Base-by-base conservation (phyloP, 805 yeast genomes). In the Hanseniaspora hatyaiensis region DNA sequence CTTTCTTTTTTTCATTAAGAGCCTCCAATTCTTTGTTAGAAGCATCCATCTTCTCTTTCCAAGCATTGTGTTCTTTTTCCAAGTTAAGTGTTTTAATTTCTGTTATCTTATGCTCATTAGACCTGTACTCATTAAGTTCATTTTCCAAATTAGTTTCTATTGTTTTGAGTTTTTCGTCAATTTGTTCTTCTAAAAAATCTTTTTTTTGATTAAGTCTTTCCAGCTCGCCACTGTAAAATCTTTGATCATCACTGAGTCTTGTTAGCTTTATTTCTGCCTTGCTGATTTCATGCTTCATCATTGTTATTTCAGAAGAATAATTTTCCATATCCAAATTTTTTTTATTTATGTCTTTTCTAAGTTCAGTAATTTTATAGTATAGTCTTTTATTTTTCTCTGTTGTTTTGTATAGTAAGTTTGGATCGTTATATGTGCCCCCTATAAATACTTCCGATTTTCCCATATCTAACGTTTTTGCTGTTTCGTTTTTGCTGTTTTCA, bases 301-400 rank as follows among this genome's bases (percentile, higher is more conserved):
- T 55, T 6, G 64, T 64, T 29, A 62, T 40, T n/a, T 36, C 30
- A 4, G 40, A 36, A n/a, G 28, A 23, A 8, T 36, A 36, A 18
- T 22, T 36, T 15, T 51, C 51, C 19, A 52, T 34, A 40, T 60
- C 59, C 31, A 56, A 52, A 16, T 59, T 60, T 29, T 59, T 55
- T 36, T 58, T 61, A 3, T 48, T 47, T n/a, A 61, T 59, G 2
- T 59, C 58, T 22, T 55, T 57, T 26, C 57, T 55, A 16, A 57
- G 53, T 37, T 53, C 56, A 29, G 55, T 51, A 5, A 62, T 59
- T 50, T 61, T 64, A 34, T 55, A 54, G 31, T 61, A 50, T 5
- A 60, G 51, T 49, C 60, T 61, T 20, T 65, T 52, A 51, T 61
- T 63, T 16, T 62, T 54, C 34, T 54, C 55, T 45, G 62, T 62